These are phyloP conservation scores for Liriodendron chinense DNA, from an alignment of 164 flowering plant species.

Conservation along the genomic window DNA sequence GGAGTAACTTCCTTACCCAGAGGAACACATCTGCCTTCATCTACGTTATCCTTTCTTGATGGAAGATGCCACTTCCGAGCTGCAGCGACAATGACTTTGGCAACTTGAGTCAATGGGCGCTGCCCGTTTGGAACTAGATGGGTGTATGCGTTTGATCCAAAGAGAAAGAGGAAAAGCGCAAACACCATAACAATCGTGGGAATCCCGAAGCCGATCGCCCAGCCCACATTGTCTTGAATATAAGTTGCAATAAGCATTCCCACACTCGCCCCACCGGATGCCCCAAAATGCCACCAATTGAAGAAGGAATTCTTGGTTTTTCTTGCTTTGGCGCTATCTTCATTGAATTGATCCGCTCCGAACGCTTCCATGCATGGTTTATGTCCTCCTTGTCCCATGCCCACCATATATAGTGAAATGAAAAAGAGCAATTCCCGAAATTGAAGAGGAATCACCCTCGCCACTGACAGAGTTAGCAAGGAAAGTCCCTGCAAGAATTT, in stretches of 20 bases:
- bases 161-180: neutral
- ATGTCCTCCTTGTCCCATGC: conserved; percentile 15
- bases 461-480: too few relatives aligned
- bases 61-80: neutral
- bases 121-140: neutral
- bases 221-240: conserved; percentile 9
- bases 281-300: conserved; percentile 21
- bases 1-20: neutral
- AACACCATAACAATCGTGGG: neutral
- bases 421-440: conserved; percentile 21
- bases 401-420: conserved; percentile 21
- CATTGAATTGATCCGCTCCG: conserved; percentile 22
- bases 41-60: neutral
- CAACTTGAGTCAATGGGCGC: conserved; percentile 1
- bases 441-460: neutral
- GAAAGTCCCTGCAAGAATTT: too few relatives aligned
- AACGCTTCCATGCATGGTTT: conserved; percentile 24
- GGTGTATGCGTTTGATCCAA: neutral
- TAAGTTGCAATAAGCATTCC: neutral
- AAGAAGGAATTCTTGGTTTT: conserved; percentile 19
- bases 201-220: conserved; percentile 8
- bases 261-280: neutral
- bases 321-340: neutral
- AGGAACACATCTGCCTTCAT: neutral
- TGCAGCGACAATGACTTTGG: conserved; percentile 9